Evolutionary conservation across 1,284 basidiomycete genomes (phyloP), one percentile per base, ranked within the genome.

Genomic region (Boletellus deceptivus): DNA sequence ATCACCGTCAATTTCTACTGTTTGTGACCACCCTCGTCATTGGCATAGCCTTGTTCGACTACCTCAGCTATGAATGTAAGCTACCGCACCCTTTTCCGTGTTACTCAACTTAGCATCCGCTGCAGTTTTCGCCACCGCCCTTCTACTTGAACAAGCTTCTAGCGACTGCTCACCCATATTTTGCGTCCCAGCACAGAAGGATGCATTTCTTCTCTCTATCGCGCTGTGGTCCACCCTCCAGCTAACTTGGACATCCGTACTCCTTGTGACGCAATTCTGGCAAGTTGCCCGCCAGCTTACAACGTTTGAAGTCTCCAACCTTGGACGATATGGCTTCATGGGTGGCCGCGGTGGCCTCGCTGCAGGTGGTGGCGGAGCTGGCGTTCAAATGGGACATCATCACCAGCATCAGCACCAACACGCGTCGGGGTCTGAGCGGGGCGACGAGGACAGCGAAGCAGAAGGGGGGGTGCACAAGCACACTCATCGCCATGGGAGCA

Each of bases 291-390:
- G 89, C 17, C 96, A 99, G 66, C 92, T 99, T 83, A 99, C 96
- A 1, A 98, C 96, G 0, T 80, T 97, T 50, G 96, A 99, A 67
- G 91, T 98, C 6, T 89, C 86, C 52, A 99, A 99, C 65, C 82
- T 98, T 3, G 93, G 95, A 1, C 80, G 96, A 44, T 98, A 89
- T 63, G 96, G 97, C 3, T 98, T 86, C 74, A 98, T 99, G 93
- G 97, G 96, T 43, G 94, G 94, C 0, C 84, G 91, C 27, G 93
- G 91, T 2, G 93, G 93, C 1, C 97, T 86, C 71, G 97, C 98
- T 86, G 95, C 94, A 46, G 93, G 94, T 0, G 82, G 91, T 27
- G 93, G 91, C 1, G 91, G 91, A 6, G 79, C 79, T 1, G 82
- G 77, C 47, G 69, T 89, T 29, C 89, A 89, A 65, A 87, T 87